phyloP scores from a whole-genome alignment of 495 filamentous ascomycete genomes.

The Pseudevernia furfuracea region DNA sequence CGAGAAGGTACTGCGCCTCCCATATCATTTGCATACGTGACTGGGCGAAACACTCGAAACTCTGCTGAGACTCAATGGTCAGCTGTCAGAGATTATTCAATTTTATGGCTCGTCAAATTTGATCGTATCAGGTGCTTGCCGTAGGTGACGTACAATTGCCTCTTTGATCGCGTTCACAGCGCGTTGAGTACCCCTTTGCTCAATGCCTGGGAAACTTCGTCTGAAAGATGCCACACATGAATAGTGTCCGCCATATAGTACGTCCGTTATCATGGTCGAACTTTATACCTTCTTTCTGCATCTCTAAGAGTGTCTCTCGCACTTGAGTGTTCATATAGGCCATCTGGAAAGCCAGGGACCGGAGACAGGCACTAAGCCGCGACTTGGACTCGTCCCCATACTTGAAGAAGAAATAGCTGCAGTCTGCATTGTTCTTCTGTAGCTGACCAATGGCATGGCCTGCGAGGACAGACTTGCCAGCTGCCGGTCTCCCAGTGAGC shows the following conservation, averaged over 20 bases:
- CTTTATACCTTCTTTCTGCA: constrained; percentile 23
- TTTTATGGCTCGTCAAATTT: no score
- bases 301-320: constrained; percentile 24
- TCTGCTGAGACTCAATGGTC: no score
- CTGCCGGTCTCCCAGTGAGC: constrained; percentile 29
- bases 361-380: constrained; percentile 27
- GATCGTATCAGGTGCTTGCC: no score
- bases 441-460: constrained; percentile 27
- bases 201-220: no score
- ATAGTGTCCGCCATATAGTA: constrained; percentile 35
- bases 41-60: no score
- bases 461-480: constrained; percentile 34
- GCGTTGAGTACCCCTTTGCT: no score
- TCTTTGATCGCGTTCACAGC: no score
- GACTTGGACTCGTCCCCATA: constrained; percentile 30
- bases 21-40: no score
- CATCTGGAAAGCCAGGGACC: constrained; percentile 38
- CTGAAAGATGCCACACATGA: constrained; percentile 30
- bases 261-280: constrained; percentile 29
- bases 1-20: no score
- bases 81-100: no score
- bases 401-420: constrained; percentile 36
- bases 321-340: constrained; percentile 25
- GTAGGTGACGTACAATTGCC: no score
- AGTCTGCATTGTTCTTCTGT: constrained; percentile 17